Evolutionary conservation across 2,329 filamentous ascomycete species (phyloP).

Genomic region (Colletotrichum eleusines): DNA sequence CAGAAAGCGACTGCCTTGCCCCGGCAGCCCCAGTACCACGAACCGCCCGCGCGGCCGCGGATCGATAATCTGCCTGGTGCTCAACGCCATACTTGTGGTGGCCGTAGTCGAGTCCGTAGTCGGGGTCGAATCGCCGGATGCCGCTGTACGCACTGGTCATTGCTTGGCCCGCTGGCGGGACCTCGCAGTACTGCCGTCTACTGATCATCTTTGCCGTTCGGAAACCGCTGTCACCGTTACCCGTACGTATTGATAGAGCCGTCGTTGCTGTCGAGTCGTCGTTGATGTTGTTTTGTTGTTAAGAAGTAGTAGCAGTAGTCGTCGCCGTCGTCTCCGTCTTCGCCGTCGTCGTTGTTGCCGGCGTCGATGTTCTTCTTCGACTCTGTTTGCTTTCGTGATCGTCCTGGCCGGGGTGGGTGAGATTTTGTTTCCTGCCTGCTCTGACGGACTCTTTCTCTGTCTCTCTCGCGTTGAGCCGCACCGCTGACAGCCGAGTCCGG

Average conservation of each 20-base stretch:
- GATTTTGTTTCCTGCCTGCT: not conserved
- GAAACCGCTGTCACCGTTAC: not conserved
- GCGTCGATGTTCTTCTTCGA: not conserved
- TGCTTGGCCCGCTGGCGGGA: slow-evolving; percentile 22
- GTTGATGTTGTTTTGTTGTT: not conserved
- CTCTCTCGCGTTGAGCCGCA: slow-evolving; percentile 8
- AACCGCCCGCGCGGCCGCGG: slow-evolving; percentile 14
- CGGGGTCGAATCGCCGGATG: slow-evolving; percentile 36
- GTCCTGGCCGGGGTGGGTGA: slow-evolving; percentile 2
- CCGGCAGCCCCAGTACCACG: slow-evolving; percentile 2
- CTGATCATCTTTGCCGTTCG: slow-evolving; percentile 25
- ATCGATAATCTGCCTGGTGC: slow-evolving; percentile 6
- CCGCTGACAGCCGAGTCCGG: not conserved
- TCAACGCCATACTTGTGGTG: slow-evolving; percentile 21
- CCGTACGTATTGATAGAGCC: not conserved
- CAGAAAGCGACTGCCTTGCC: slow-evolving; percentile 42
- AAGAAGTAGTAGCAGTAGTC: not conserved
- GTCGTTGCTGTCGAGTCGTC: not conserved
- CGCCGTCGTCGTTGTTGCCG: not conserved
- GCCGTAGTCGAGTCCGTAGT: slow-evolving; percentile 21
- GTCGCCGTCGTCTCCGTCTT: not conserved
- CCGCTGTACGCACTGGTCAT: slow-evolving; percentile 10
- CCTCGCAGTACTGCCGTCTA: slow-evolving; percentile 37
- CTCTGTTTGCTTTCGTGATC: not conserved
- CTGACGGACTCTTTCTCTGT: slow-evolving; percentile 11